Evolutionary conservation across 164 flowering plant species (phyloP), one percentile per base, ranked within the genome.

Genomic region (Dillenia suffruticosa): DNA sequence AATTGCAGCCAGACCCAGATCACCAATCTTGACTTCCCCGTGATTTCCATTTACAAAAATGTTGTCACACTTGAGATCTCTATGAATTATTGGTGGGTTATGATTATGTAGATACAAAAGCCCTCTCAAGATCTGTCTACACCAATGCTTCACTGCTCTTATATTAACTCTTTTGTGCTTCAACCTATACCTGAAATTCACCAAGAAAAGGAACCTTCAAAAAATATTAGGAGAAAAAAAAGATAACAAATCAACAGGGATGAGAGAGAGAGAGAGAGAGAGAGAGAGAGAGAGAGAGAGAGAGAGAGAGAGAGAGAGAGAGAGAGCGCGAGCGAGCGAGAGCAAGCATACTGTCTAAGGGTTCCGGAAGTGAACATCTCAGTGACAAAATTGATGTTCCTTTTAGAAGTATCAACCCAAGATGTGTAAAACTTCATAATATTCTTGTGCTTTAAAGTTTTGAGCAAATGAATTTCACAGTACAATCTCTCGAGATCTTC

Each of bases 61-160:
- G 51, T 85, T 85, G 60, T 85, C 90, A 74, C 90, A 82, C 64
- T 85, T 85, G 49, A 85, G 84, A 75, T 84, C 89, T 70, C 86
- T 75, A 45, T 84, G 89, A 26, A 84, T 84, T 56, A 84, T 81
- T 53, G 89, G 89, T 16, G 89, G 89, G 44, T 84, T 76, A 60
- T 66, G 89, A 70, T 78, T 80, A 61, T 84, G 90, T 6, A 85
- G 84, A 72, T 85, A 85, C 26, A 63, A 68, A 65, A 85, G 83
- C 58, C 90, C 90, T 63, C 45, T 74, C 63, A 85, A 68, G 74
- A 85, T 83, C 84, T 85, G 90, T 59, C 84, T 77, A 47, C 84
- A 83, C 90, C 90, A 85, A 65, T 79, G 79, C 72, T 85, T 85
- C 64, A 85, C 80, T 62, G 86, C 90, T 63, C 84, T 73, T 26